phyloP scores from a whole-genome alignment of 306 rosid genomes.

The Castanea sativa region DNA sequence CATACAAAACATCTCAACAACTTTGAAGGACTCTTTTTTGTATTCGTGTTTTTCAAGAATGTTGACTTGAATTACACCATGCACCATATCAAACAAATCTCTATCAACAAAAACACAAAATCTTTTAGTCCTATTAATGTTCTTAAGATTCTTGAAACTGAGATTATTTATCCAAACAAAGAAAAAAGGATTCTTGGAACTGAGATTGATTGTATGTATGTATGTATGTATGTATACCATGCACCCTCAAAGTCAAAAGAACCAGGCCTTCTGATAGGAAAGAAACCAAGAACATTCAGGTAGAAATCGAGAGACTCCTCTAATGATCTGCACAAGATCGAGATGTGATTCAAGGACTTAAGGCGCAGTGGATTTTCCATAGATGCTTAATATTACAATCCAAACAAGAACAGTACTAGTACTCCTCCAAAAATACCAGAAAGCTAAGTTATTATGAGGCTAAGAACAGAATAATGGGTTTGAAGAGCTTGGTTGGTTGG shows the following conservation, averaged over 20 bases:
- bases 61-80: too few species aligned
- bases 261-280: constrained; percentile 43
- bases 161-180: background rate
- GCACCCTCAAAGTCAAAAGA: constrained; percentile 50
- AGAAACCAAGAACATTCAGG: constrained; percentile 64
- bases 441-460: background rate
- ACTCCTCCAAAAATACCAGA: background rate
- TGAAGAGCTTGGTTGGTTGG: background rate
- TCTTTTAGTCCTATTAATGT: too few species aligned
- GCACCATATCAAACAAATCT: too few species aligned
- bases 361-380: constrained; percentile 59
- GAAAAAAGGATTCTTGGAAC: background rate
- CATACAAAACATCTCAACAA: background rate
- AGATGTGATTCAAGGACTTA: constrained; percentile 79
- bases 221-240: constrained; percentile 22
- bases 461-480: background rate
- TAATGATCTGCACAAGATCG: constrained; percentile 63
- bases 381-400: background rate
- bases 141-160: too few species aligned
- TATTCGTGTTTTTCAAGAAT: background rate
- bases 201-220: background rate
- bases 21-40: background rate
- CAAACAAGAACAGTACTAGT: background rate
- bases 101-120: too few species aligned
- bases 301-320: constrained; percentile 65